Percentiles rank a stretch among this genome's conserved stretches.
Evolutionary conservation across 2,329 filamentous ascomycete genomes (phyloP).

Genomic region (Verticillium dahliae): DNA sequence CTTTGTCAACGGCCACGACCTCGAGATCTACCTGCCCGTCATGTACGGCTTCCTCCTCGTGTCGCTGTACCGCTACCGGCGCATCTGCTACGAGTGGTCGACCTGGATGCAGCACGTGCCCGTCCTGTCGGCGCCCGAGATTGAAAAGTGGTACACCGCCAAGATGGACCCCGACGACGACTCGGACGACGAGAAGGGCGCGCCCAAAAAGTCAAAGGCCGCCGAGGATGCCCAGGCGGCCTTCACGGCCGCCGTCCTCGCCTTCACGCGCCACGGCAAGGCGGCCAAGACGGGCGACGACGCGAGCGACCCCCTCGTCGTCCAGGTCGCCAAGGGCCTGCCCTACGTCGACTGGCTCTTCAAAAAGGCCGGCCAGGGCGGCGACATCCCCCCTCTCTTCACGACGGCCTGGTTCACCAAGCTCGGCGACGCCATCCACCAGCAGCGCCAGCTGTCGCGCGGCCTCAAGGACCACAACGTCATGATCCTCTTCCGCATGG

Average conservation of each 20-base stretch:
- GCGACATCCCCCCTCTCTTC: conserved; percentile 20
- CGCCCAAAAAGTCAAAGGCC: conserved; percentile 6
- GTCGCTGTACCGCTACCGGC: conserved; percentile 45
- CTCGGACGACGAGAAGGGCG: conserved; percentile 11
- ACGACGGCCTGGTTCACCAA: conserved; percentile 27
- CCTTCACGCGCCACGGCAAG: conserved; percentile 10
- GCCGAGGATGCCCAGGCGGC: conserved; percentile 15
- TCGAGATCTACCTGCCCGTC: conserved; percentile 48
- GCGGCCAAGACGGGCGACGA: conserved; percentile 2
- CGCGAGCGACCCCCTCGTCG: conserved; percentile 13
- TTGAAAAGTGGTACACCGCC: conserved; percentile 40
- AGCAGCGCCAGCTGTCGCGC: conserved; percentile 24
- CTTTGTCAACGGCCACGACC: conserved; percentile 43
- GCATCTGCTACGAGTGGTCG: conserved; percentile 50
- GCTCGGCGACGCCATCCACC: conserved; percentile 24
- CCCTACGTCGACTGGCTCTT: conserved; percentile 28
- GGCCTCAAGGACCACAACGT: conserved; percentile 30
- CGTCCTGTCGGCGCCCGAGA: conserved; percentile 39
- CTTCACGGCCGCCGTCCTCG: conserved; percentile 28
- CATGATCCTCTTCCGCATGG: conserved; percentile 27
- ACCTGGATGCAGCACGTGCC: conserved; percentile 48
- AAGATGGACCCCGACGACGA: conserved; percentile 16
- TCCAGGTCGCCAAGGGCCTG: conserved; percentile 19
- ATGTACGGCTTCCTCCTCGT: conserved; percentile 45
- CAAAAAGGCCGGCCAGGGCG: conserved; percentile 21